Evolutionary conservation across 768 basidiomycete genomes (phyloP).

Genomic region (Botryobasidium botryosum): DNA sequence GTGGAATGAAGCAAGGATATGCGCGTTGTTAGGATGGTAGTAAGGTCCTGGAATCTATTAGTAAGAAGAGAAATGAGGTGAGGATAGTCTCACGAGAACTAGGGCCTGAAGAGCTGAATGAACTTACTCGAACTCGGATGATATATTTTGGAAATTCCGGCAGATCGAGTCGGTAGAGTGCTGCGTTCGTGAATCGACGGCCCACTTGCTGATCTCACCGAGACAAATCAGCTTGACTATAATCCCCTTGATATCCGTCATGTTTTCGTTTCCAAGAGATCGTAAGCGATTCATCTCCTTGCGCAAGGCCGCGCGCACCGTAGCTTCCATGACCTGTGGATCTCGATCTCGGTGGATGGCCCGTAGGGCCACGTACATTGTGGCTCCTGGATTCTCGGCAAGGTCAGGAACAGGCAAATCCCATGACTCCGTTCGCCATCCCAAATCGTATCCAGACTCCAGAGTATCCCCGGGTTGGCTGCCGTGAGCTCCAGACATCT

Average conservation of each 20-base stretch:
- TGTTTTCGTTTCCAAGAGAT: constrained; percentile 55
- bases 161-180: not conserved
- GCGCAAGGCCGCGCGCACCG: constrained; percentile 34
- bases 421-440: constrained; percentile 93
- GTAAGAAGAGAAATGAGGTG: constrained; percentile 9
- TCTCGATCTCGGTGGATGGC: constrained; percentile 71
- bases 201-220: constrained; percentile 36
- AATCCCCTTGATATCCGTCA: constrained; percentile 54
- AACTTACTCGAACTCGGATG: constrained; percentile 50
- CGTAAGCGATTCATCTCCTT: constrained; percentile 50
- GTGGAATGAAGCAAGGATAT: constrained; percentile 63
- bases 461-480: constrained; percentile 13
- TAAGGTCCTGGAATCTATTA: constrained; percentile 58
- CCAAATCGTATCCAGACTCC: constrained; percentile 56
- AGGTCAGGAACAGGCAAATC: constrained; percentile 57
- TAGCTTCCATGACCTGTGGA: constrained; percentile 27
- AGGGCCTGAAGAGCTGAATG: not conserved
- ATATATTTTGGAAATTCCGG: constrained; percentile 21
- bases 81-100: not conserved
- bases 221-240: constrained; percentile 65
- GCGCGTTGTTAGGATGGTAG: constrained; percentile 65
- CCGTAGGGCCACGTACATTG: constrained; percentile 64
- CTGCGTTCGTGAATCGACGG: not conserved
- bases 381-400: constrained; percentile 31
- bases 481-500: constrained; percentile 15